phyloP scores from a whole-genome alignment of 805 yeast genomes.

The Metschnikowia lunata region DNA sequence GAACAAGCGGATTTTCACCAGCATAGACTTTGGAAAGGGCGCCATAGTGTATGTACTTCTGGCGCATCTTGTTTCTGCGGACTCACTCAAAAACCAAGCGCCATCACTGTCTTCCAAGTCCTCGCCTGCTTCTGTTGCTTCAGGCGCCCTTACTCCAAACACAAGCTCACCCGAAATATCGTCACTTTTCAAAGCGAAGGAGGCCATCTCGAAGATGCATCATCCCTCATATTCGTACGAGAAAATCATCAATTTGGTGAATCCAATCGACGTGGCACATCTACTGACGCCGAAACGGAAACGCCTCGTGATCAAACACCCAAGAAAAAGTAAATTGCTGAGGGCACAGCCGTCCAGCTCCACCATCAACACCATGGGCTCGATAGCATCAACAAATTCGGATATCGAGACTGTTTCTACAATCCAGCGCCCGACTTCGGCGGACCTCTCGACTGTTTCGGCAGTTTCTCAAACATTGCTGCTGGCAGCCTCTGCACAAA shows the following conservation, averaged over 20 bases:
- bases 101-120: neutral
- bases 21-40: constrained; percentile 83
- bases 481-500: neutral
- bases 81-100: constrained; percentile 5
- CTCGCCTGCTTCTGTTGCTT: neutral
- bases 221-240: constrained; percentile 45
- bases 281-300: constrained; percentile 67
- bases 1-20: constrained; percentile 61
- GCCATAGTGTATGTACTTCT: constrained; percentile 62
- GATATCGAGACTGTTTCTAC: constrained; percentile 15
- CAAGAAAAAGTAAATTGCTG: constrained; percentile 29
- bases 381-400: constrained; percentile 31
- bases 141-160: neutral
- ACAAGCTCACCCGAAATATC: neutral
- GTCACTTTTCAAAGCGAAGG: constrained; percentile 19
- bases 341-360: constrained; percentile 35
- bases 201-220: constrained; percentile 22
- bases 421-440: neutral
- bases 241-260: constrained; percentile 53
- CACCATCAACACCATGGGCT: constrained; percentile 29
- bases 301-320: constrained; percentile 56
- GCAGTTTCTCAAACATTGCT: neutral
- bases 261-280: constrained; percentile 68
- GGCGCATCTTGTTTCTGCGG: constrained; percentile 38
- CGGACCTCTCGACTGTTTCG: neutral